Percentiles rank a stretch among this genome's conserved stretches.
Evolutionary conservation across 495 filamentous ascomycete species (phyloP).

Genomic region (Penicillium cosmopolitanum): DNA sequence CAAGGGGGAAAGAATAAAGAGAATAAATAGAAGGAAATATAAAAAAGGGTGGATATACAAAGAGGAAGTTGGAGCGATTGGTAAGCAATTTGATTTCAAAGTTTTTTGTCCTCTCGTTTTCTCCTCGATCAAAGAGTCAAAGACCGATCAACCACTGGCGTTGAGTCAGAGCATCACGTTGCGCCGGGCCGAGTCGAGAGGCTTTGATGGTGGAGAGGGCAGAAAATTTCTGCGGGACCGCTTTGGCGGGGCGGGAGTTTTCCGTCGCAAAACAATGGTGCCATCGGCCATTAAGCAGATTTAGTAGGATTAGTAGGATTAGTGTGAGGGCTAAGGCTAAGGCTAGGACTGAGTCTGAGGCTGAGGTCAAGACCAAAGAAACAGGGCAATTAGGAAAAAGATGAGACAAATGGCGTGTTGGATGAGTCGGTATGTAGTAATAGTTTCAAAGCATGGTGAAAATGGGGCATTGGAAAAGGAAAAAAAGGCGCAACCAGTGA

Average conservation of each 20-base stretch:
- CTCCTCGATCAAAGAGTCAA: not conserved
- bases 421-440: constrained; percentile 8
- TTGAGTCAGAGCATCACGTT: constrained; percentile 25
- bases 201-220: constrained; percentile 16
- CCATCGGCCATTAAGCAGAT: constrained; percentile 11
- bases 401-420: constrained; percentile 9
- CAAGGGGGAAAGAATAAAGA: too few relatives aligned
- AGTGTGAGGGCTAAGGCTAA: too few relatives aligned
- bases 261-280: constrained; percentile 12
- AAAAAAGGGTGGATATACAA: not conserved
- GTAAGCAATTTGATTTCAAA: too few relatives aligned
- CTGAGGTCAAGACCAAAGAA: not conserved
- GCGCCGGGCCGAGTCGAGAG: constrained; percentile 29
- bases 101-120: not conserved
- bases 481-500: not conserved
- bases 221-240: constrained; percentile 31
- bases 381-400: not conserved
- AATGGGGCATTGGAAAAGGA: not conserved
- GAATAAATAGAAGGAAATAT: not conserved
- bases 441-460: not conserved
- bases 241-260: constrained; percentile 14
- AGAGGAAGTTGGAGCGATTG: not conserved
- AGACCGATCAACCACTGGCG: not conserved
- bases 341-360: too few relatives aligned
- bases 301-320: not conserved